Percentiles rank a stretch among this genome's conserved stretches.
phyloP scores from a whole-genome alignment of 1,284 basidiomycete genomes.

The Chiua sp. region DNA sequence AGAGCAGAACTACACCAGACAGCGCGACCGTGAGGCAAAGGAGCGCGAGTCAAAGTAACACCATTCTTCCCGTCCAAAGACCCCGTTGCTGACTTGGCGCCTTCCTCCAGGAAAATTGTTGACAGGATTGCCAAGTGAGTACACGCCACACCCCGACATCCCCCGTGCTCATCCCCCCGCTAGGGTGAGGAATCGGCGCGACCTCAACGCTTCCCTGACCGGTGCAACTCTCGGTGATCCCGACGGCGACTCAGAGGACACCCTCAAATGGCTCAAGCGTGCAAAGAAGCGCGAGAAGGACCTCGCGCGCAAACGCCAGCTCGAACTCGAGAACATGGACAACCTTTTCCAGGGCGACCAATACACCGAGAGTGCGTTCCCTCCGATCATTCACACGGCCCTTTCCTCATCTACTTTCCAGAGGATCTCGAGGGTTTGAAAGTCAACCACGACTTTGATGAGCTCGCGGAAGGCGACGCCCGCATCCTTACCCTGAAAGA shows the following conservation, averaged over 20 bases:
- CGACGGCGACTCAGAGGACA: conserved; percentile 73
- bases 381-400: neutral
- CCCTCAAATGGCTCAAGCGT: conserved; percentile 89
- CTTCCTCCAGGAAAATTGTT: conserved; percentile 63
- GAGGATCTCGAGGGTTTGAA: conserved; percentile 93
- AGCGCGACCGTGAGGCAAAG: conserved; percentile 71
- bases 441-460: conserved; percentile 95
- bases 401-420: conserved; percentile 33
- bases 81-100: conserved; percentile 33
- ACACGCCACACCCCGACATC: conserved; percentile 24
- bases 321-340: conserved; percentile 84
- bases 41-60: conserved; percentile 77
- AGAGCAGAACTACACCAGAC: conserved; percentile 82
- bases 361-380: conserved; percentile 78
- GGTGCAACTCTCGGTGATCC: conserved; percentile 89
- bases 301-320: conserved; percentile 76
- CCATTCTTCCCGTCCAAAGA: conserved; percentile 14
- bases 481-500: conserved; percentile 97
- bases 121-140: conserved; percentile 92
- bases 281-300: conserved; percentile 89
- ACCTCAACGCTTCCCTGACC: conserved; percentile 89
- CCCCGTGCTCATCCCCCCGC: conserved; percentile 57
- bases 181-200: conserved; percentile 90
- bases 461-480: conserved; percentile 91
- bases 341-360: conserved; percentile 71